phyloP scores from a whole-genome alignment of 768 basidiomycete species.

The Pisolithus orientalis region DNA sequence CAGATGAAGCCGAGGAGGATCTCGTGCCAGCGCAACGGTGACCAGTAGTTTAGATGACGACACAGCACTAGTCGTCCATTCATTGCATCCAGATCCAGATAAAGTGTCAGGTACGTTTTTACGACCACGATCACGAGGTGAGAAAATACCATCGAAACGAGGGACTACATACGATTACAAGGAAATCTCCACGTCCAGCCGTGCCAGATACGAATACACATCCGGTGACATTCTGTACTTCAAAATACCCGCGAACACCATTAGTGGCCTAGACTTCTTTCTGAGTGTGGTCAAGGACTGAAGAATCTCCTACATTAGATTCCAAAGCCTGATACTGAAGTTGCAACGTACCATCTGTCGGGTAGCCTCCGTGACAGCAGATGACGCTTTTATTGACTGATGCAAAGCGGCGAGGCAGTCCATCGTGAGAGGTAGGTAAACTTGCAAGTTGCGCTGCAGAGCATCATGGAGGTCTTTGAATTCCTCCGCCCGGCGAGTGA shows the following conservation, averaged over 20 bases:
- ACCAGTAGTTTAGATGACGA: conserved; percentile 1
- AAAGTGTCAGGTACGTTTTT: not conserved
- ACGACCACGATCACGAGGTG: not conserved
- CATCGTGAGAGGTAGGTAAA: conserved; percentile 88
- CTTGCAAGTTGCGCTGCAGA: conserved; percentile 83
- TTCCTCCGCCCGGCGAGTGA: conserved; percentile 81
- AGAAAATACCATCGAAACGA: not conserved
- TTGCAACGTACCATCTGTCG: conserved; percentile 60
- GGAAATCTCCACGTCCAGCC: conserved; percentile 82
- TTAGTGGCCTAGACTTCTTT: conserved; percentile 78
- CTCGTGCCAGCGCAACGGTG: conserved; percentile 26
- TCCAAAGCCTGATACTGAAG: conserved; percentile 9
- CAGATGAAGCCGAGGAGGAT: conserved; percentile 11
- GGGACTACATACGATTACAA: conserved; percentile 31
- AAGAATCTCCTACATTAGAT: conserved; percentile 10
- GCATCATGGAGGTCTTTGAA: conserved; percentile 85
- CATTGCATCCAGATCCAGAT: not conserved
- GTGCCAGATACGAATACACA: conserved; percentile 81
- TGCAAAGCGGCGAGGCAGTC: conserved; percentile 82
- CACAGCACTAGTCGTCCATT: not conserved
- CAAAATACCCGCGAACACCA: conserved; percentile 83
- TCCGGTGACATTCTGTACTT: conserved; percentile 89
- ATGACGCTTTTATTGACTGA: conserved; percentile 59
- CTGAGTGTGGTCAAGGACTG: conserved; percentile 63
- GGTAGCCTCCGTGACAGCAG: conserved; percentile 64